Evolutionary conservation across 2,329 filamentous ascomycete species (phyloP), one percentile per base, ranked within the genome.

Genomic region (Exserohilum rostratum): DNA sequence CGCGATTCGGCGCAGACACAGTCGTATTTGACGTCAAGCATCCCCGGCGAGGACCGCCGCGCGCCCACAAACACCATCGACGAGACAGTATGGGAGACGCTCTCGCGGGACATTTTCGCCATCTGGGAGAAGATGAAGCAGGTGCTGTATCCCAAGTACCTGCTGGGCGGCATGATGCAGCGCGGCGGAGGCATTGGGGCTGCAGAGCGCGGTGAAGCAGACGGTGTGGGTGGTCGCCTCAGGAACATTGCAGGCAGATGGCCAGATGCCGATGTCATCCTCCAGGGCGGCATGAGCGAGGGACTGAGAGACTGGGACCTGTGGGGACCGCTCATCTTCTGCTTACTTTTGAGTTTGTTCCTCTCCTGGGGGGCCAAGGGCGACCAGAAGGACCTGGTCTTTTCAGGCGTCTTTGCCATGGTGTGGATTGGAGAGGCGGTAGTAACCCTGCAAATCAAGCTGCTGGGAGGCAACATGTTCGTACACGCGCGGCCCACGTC

Each of bases 101-200:
- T 99, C 57, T 91, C 90, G 47, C 89, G 95, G 64, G 95, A 99
- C 76, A 80, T 99, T 62, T 78, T 93, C 6, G 95, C 92, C 22
- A 91, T 98, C 31, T 98, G 95, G 93, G 90, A 91, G 78, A 99
- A 99, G 83, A 91, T 99, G 88, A 88, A 90, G 76, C 93, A 97
- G 81, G 95, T 99, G 34, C 85, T 99, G 57, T 99, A 91, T 78
- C 95, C 95, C 15, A 93, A 93, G 71, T 98, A 98, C 79, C 83
- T 99, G 44, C 88, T 99, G 20, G 86, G 86, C 35, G 86, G 86
- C 34, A 81, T 87, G 69, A 77, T 88, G 76, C 77, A 82, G 60
- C 80, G 58, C n/a, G 81, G 83, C 29, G 83, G 83, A n/a, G 83
- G 83, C 33, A 82, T 80, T 58, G 79, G 79, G 17, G 83, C 80